phyloP scores from a whole-genome alignment of 169 alveolate species.

The Perkinsus olseni region DNA sequence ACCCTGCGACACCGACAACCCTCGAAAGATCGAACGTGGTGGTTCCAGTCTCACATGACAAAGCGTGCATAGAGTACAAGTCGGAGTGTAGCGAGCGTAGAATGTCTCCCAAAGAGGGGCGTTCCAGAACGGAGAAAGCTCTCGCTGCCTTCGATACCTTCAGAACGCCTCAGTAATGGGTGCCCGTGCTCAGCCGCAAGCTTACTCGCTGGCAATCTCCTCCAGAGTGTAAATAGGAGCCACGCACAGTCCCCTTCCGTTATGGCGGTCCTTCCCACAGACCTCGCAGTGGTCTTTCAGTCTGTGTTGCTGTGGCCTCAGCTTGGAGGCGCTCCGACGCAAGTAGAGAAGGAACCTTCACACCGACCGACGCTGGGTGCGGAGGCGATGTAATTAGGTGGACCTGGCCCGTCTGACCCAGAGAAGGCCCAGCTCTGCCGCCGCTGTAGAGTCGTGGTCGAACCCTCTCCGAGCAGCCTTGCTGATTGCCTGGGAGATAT shows the following conservation, averaged over 20 bases:
- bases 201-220: not conserved
- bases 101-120: conserved; percentile 30
- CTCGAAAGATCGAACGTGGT: not conserved
- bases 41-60: not conserved
- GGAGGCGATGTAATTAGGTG: not conserved
- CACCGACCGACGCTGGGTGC: not conserved
- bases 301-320: not conserved
- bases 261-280: not conserved
- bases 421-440: not conserved
- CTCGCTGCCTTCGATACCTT: not conserved
- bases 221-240: not conserved
- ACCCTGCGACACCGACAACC: not conserved
- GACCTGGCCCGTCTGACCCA: not conserved
- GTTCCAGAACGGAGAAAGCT: conserved; percentile 28
- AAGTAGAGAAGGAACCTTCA: not conserved
- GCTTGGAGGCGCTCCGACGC: not conserved
- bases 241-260: not conserved
- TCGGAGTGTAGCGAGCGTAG: conserved; percentile 32
- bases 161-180: not conserved
- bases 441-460: not conserved
- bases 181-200: not conserved
- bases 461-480: not conserved
- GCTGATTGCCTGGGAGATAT: not conserved
- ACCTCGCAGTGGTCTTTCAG: not conserved
- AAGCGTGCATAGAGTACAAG: conserved; percentile 24